Evolutionary conservation across 1,284 basidiomycete genomes (phyloP).

Genomic region (Filobasidium uniguttulatum): DNA sequence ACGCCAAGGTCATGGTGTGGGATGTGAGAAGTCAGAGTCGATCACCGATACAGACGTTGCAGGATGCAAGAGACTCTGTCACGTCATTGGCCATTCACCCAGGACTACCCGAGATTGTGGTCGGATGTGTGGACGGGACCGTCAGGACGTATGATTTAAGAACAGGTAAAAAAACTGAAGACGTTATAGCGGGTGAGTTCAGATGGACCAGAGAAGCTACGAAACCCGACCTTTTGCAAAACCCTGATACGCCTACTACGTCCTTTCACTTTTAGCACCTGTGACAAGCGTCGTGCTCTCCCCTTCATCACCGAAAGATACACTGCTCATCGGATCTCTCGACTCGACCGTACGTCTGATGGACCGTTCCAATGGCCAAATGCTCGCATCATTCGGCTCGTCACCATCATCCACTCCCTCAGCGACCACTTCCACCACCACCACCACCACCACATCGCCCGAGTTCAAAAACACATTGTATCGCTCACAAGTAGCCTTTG

Average conservation of each 20-base stretch:
- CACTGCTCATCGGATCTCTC: conserved; percentile 65
- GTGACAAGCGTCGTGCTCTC: conserved; percentile 62
- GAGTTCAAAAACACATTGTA: conserved; percentile 50
- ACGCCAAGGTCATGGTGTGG: conserved; percentile 77
- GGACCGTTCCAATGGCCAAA: conserved; percentile 66
- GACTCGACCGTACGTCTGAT: conserved; percentile 76
- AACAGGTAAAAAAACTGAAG: conserved; percentile 72
- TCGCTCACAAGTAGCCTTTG: conserved; percentile 69
- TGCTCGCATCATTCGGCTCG: not conserved
- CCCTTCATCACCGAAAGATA: conserved; percentile 46
- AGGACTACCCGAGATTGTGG: conserved; percentile 47
- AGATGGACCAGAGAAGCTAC: not conserved
- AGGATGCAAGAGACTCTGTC: conserved; percentile 80
- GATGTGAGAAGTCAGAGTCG: conserved; percentile 72
- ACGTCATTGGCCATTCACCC: conserved; percentile 51
- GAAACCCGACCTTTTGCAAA: not conserved
- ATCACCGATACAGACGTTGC: conserved; percentile 74
- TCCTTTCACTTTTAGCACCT: conserved; percentile 47
- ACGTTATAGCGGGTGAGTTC: conserved; percentile 79
- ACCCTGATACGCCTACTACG: not conserved
- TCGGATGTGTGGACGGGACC: conserved; percentile 80
- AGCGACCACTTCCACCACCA: too few species aligned
- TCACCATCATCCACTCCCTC: not conserved
- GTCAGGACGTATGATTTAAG: conserved; percentile 87
- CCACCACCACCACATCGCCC: too few species aligned